Percentiles rank a stretch among this genome's conserved stretches.
These are phyloP conservation scores for Neonothopanus nambi DNA, from an alignment of 1,284 basidiomycete genomes.

Conservation along the genomic window DNA sequence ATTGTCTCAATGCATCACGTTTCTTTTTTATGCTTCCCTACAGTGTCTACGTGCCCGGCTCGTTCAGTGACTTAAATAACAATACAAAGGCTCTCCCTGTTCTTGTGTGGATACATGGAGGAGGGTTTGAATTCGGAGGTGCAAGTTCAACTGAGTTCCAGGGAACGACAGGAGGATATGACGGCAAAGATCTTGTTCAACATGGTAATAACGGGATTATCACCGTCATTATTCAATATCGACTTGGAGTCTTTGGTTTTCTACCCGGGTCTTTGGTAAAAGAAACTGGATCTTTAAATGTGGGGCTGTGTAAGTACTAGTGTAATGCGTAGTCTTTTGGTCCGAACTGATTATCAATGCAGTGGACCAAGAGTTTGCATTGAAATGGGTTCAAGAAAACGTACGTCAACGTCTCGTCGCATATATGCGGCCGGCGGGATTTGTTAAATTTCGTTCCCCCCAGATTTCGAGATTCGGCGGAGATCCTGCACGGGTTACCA, in stretches of 20 bases:
- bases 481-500: conserved; percentile 29
- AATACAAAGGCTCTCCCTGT: conserved; percentile 27
- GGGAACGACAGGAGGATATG: conserved; percentile 15
- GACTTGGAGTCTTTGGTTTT: conserved; percentile 21
- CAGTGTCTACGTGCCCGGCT: conserved; percentile 11
- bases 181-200: conserved; percentile 16
- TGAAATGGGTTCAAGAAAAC: conserved; percentile 31
- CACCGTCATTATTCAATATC: conserved; percentile 24
- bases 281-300: conserved; percentile 26
- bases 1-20: conserved; percentile 20
- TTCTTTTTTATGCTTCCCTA: no score
- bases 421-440: not conserved
- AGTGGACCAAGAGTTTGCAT: conserved; percentile 32
- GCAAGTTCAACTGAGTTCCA: conserved; percentile 14
- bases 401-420: conserved; percentile 15
- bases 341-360: not conserved
- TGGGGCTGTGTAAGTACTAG: conserved; percentile 25
- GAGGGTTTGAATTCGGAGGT: conserved; percentile 22
- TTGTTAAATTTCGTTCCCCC: not conserved
- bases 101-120: conserved; percentile 38
- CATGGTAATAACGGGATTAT: conserved; percentile 19
- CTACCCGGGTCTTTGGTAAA: conserved; percentile 26
- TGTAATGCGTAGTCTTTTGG: no score
- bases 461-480: conserved; percentile 30
- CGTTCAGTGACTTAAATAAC: conserved; percentile 19